These are phyloP conservation scores for Scedosporium minutisporum DNA, from an alignment of 2,329 filamentous ascomycete genomes.

Conservation along the genomic window DNA sequence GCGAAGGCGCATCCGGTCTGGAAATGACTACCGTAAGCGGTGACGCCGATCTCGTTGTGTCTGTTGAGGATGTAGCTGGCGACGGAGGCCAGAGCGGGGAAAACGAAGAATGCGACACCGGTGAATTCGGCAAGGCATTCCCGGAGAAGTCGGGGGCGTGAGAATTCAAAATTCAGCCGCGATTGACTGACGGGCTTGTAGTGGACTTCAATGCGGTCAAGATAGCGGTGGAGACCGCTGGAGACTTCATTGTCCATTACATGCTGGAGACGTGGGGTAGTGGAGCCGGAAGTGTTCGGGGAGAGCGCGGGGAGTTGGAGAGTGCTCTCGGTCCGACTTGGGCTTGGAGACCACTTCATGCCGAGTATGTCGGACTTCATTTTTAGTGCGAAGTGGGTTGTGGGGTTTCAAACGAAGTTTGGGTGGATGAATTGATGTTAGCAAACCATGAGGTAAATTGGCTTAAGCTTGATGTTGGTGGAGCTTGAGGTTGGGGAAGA, in stretches of 20 bases:
- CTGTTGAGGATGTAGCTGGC: conserved; percentile 40
- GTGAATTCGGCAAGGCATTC: conserved; percentile 47
- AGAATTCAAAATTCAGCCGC: conserved; percentile 44
- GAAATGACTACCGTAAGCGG: conserved; percentile 36
- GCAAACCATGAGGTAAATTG: no score
- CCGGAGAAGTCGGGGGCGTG: conserved; percentile 41
- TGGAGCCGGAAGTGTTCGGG: background rate
- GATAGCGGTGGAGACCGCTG: background rate
- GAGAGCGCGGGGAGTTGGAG: background rate
- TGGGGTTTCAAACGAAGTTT: no score
- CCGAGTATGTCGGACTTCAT: background rate
- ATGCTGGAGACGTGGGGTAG: background rate
- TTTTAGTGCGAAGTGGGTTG: background rate
- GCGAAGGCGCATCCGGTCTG: conserved; percentile 47
- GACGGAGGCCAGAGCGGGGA: conserved; percentile 42
- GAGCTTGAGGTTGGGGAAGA: no score
- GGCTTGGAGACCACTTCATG: background rate
- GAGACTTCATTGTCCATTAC: background rate
- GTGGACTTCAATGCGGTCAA: background rate
- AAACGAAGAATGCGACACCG: conserved; percentile 48
- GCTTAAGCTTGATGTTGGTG: no score
- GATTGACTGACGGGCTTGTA: conserved; percentile 36
- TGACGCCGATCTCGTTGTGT: conserved; percentile 20
- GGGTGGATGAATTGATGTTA: no score
- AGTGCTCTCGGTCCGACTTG: background rate